phyloP scores from a whole-genome alignment of 1,284 basidiomycete genomes.

The Sporisorium graminicola region DNA sequence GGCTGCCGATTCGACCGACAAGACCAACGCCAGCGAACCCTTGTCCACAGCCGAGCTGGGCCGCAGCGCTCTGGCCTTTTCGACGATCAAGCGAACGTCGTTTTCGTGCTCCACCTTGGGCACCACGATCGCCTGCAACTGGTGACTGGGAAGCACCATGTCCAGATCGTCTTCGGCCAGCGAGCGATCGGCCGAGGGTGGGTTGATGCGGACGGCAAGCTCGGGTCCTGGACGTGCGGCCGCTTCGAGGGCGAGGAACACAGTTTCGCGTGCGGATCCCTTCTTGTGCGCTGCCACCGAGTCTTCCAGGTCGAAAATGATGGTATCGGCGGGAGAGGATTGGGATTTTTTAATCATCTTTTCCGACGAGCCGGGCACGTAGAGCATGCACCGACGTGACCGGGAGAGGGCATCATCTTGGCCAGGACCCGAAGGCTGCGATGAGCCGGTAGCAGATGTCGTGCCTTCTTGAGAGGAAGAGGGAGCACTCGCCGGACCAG shows the following conservation, averaged over 20 bases:
- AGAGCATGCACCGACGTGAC: conserved; percentile 53
- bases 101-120: conserved; percentile 65
- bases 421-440: neutral
- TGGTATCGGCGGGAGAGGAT: conserved; percentile 50
- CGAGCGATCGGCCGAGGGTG: conserved; percentile 45
- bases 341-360: conserved; percentile 66
- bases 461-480: neutral
- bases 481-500: neutral
- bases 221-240: conserved; percentile 47
- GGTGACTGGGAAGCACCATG: conserved; percentile 53
- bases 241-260: conserved; percentile 60
- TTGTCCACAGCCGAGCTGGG: neutral
- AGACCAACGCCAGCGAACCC: conserved; percentile 49
- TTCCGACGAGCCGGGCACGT: conserved; percentile 65
- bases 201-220: conserved; percentile 67
- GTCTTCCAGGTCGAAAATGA: conserved; percentile 68
- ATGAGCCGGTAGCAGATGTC: neutral
- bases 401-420: conserved; percentile 28
- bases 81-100: conserved; percentile 52
- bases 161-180: conserved; percentile 63
- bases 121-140: conserved; percentile 60
- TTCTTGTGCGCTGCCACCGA: conserved; percentile 65
- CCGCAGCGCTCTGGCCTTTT: conserved; percentile 40
- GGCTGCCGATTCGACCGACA: conserved; percentile 64
- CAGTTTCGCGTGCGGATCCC: conserved; percentile 58